Evolutionary conservation across 352 stramenopile genomes (phyloP).

Genomic region (Phytophthora hybrid): DNA sequence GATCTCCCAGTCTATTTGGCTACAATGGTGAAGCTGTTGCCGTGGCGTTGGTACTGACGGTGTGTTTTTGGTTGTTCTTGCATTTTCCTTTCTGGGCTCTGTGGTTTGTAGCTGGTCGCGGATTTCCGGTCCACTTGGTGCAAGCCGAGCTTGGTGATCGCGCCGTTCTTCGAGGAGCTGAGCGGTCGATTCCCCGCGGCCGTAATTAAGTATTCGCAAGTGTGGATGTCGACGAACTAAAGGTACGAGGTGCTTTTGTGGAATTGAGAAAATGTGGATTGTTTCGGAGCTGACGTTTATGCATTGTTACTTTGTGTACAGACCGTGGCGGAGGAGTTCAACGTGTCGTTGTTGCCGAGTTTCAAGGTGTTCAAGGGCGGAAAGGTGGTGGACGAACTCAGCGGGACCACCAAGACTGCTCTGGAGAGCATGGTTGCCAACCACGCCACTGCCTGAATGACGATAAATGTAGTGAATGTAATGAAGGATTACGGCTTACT

Average conservation of each 20-base stretch:
- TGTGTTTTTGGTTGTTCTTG: no score
- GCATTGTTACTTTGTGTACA: constrained; percentile 24
- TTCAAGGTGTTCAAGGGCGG: constrained; percentile 94
- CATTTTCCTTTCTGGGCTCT: no score
- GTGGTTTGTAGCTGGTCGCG: constrained; percentile 67
- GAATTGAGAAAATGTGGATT: not conserved
- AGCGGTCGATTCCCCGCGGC: constrained; percentile 55
- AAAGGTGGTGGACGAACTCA: not conserved
- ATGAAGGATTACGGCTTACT: no score
- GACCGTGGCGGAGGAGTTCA: constrained; percentile 58
- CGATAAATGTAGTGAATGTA: no score
- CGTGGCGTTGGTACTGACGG: not conserved
- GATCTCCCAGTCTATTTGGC: not conserved
- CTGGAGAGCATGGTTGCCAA: not conserved
- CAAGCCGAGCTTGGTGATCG: constrained; percentile 82
- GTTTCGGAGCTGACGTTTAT: not conserved
- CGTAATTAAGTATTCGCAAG: constrained; percentile 77
- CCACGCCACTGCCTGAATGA: no score
- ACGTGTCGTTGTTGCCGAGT: constrained; percentile 88
- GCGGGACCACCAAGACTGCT: not conserved
- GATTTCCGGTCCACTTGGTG: constrained; percentile 90
- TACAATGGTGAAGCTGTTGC: not conserved
- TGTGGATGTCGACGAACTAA: constrained; percentile 81
- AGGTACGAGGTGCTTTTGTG: constrained; percentile 36
- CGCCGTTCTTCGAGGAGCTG: no score